These are phyloP conservation scores for Solanum microdontum DNA, from an alignment of 257 asterid species.

Conservation along the genomic window DNA sequence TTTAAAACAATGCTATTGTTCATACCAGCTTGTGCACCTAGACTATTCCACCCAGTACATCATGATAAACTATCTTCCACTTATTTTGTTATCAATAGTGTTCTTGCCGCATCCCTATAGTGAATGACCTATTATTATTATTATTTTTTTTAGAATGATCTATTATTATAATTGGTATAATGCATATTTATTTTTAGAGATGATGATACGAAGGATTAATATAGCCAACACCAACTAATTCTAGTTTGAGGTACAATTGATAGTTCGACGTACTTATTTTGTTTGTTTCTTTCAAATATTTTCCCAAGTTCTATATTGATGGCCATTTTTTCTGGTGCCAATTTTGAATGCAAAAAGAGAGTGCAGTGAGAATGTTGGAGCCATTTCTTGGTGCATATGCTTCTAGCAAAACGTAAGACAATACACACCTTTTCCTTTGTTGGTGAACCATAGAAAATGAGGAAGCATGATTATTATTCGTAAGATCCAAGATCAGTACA, in stretches of 20 bases:
- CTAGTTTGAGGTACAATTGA: not conserved
- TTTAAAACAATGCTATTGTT: not conserved
- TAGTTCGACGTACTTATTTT: not conserved
- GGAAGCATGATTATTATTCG: conserved; percentile 59
- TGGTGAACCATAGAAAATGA: conserved; percentile 91
- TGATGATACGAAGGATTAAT: not conserved
- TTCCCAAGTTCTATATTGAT: not conserved
- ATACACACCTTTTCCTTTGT: conserved; percentile 63
- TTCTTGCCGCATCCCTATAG: not conserved
- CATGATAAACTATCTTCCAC: not conserved
- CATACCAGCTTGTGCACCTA: not conserved
- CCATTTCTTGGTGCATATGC: not conserved
- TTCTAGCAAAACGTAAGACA: not conserved
- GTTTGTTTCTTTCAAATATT: not conserved
- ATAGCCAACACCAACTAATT: not conserved
- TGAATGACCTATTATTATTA: not conserved
- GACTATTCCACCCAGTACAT: not conserved
- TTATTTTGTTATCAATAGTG: not conserved
- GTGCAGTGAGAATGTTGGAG: not conserved
- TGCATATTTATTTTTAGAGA: not conserved
- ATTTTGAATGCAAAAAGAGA: not conserved
- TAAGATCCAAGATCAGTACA: conserved; percentile 71
- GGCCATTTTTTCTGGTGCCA: not conserved
- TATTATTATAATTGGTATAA: not conserved
- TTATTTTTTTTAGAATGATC: too few relatives aligned